These are phyloP conservation scores for Aspergillus bertholletiae DNA, from an alignment of 495 filamentous ascomycete genomes.

Conservation along the genomic window DNA sequence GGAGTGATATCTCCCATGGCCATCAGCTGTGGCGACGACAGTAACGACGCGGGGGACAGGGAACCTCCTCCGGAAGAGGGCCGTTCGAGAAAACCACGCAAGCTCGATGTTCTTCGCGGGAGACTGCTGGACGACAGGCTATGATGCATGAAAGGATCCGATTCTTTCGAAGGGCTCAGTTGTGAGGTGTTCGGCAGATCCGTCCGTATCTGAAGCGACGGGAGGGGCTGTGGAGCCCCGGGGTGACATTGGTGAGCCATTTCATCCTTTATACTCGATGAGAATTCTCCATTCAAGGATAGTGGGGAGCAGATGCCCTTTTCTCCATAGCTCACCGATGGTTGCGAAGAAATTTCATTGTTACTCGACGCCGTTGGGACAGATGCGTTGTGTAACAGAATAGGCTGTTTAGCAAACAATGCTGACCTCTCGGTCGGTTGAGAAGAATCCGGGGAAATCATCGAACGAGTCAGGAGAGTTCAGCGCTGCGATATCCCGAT, in stretches of 20 bases:
- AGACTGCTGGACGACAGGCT: slow-evolving; percentile 44
- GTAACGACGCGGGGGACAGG: slow-evolving; percentile 54
- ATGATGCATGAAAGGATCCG: slow-evolving; percentile 31
- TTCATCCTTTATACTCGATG: slow-evolving; percentile 9
- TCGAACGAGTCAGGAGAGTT: slow-evolving; percentile 17
- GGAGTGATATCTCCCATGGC: slow-evolving; percentile 91
- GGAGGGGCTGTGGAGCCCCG: slow-evolving; percentile 16
- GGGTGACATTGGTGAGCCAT: slow-evolving; percentile 5
- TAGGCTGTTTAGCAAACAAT: slow-evolving; percentile 8
- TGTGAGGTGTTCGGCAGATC: slow-evolving; percentile 29
- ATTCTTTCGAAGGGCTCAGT: slow-evolving; percentile 28
- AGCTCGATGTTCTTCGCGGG: slow-evolving; percentile 47
- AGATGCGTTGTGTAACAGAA: slow-evolving; percentile 19
- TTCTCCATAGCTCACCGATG: slow-evolving; percentile 11
- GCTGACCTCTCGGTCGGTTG: slow-evolving; percentile 26
- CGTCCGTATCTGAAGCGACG: slow-evolving; percentile 41
- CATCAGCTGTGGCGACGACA: slow-evolving; percentile 69
- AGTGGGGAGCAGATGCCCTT: slow-evolving; percentile 8
- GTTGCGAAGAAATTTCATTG: slow-evolving; percentile 14
- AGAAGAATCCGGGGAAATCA: slow-evolving; percentile 20
- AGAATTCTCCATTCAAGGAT: not conserved
- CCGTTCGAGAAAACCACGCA: slow-evolving; percentile 41
- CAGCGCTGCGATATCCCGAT: not conserved
- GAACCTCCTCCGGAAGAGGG: slow-evolving; percentile 47
- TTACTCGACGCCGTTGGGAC: slow-evolving; percentile 15